Percentiles rank a stretch among this genome's conserved stretches.
Evolutionary conservation across 139 green algal species (phyloP).

Genomic region (Chlamydomonas schloesseri): DNA sequence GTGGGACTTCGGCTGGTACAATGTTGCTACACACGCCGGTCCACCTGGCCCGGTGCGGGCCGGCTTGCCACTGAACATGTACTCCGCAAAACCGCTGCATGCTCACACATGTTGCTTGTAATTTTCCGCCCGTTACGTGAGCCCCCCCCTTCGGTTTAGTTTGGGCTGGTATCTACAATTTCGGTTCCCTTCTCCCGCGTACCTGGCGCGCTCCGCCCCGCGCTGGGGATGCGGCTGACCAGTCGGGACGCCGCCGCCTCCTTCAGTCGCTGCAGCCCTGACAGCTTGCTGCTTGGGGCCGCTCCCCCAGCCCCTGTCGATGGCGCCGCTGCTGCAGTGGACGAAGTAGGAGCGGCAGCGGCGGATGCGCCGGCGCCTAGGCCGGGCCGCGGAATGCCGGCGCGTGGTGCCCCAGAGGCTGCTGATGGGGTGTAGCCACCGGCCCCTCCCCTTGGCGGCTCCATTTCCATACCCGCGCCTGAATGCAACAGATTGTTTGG

Average conservation of each 20-base stretch:
- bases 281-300: slow-evolving; percentile 25
- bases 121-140: too few relatives aligned
- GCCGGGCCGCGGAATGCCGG: background rate
- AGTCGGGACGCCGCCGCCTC: slow-evolving; percentile 17
- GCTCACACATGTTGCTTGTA: too few relatives aligned
- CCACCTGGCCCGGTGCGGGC: background rate
- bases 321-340: background rate
- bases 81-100: too few relatives aligned
- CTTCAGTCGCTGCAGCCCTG: slow-evolving; percentile 36
- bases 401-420: background rate
- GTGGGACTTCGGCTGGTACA: too few relatives aligned
- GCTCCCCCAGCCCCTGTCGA: background rate
- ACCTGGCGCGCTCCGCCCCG: too few relatives aligned
- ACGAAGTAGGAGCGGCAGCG: too few relatives aligned
- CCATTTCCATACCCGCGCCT: slow-evolving; percentile 40
- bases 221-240: slow-evolving; percentile 15
- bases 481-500: too few relatives aligned
- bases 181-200: too few relatives aligned
- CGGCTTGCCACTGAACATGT: background rate
- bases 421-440: background rate
- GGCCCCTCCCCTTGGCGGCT: background rate
- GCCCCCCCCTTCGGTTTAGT: too few relatives aligned
- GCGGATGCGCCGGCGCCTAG: background rate
- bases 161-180: too few relatives aligned
- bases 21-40: background rate